A percentile compares a stretch with the other conserved stretches of the same genome.
Conservation (phyloP, 768 basidiomycete species). For the Russula sp. region DNA sequence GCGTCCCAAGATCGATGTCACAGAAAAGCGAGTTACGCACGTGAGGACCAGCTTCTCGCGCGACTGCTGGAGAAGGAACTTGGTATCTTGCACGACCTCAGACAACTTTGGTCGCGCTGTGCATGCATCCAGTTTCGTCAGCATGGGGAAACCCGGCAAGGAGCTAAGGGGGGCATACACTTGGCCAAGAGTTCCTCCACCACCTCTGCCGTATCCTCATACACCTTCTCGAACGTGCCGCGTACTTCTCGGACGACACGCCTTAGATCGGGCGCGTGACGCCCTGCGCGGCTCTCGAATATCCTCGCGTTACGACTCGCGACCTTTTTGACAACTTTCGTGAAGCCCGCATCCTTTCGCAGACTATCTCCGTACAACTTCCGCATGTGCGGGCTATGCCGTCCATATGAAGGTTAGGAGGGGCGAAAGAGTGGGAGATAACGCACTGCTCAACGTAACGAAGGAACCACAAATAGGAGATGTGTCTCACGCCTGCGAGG, state of each 20-base stretch:
- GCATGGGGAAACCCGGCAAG: not conserved
- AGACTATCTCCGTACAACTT: constrained; percentile 91
- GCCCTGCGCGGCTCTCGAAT: constrained; percentile 69
- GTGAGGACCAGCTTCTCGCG: constrained; percentile 88
- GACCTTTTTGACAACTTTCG: constrained; percentile 95
- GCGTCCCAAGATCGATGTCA: not conserved
- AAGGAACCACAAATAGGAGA: constrained; percentile 97
- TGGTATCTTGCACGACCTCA: constrained; percentile 91
- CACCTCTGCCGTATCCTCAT: constrained; percentile 86
- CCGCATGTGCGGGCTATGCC: constrained; percentile 89
- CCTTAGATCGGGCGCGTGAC: constrained; percentile 76
- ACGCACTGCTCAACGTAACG: constrained; percentile 85
- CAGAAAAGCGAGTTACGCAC: constrained; percentile 40
- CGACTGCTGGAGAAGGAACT: constrained; percentile 83
- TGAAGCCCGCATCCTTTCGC: constrained; percentile 93
- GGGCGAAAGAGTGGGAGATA: not conserved
- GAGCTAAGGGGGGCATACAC: constrained; percentile 48
- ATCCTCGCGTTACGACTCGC: constrained; percentile 77
- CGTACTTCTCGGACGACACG: constrained; percentile 86
- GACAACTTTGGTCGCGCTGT: constrained; percentile 82
- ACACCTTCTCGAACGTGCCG: constrained; percentile 93
- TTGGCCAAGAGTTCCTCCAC: constrained; percentile 91
- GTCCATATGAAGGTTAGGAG: not conserved
- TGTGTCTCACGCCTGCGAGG: constrained; percentile 76
- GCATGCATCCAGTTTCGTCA: constrained; percentile 13